Percentiles rank a stretch among this genome's conserved stretches.
These are phyloP conservation scores for Umbelopsis isabellina DNA, from an alignment of 192 early-diverging fungal genomes.

Conservation along the genomic window DNA sequence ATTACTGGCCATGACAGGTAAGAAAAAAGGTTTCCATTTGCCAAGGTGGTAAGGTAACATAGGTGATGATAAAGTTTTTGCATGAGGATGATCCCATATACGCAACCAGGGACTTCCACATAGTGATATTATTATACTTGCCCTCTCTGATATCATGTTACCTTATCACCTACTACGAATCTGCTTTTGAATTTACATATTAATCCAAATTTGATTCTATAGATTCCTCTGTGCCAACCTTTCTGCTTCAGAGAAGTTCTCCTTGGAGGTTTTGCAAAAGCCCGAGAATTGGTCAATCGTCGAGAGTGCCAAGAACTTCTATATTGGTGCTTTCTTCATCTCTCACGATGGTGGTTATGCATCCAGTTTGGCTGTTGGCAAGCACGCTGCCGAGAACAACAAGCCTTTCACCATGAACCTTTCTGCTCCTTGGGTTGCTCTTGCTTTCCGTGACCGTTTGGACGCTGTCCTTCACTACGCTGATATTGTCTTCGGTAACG, in stretches of 20 bases:
- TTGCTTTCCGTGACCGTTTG: slow-evolving; percentile 88
- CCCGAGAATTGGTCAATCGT: slow-evolving; percentile 88
- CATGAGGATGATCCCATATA: slow-evolving; percentile 18
- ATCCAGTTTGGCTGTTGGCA: slow-evolving; percentile 83
- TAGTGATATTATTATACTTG: slow-evolving; percentile 19
- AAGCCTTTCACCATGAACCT: slow-evolving; percentile 94
- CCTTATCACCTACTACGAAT: background rate
- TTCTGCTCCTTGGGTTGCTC: slow-evolving; percentile 93
- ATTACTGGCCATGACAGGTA: slow-evolving; percentile 85
- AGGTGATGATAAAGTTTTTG: slow-evolving; percentile 20
- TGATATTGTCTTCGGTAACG: slow-evolving; percentile 96
- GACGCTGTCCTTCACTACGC: slow-evolving; percentile 82
- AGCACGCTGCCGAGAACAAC: slow-evolving; percentile 82
- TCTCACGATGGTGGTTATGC: slow-evolving; percentile 79
- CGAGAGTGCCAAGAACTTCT: slow-evolving; percentile 87
- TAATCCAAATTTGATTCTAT: slow-evolving; percentile 10
- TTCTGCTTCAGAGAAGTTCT: slow-evolving; percentile 91
- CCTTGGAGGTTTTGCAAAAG: slow-evolving; percentile 44
- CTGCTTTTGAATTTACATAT: background rate
- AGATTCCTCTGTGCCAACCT: slow-evolving; percentile 93
- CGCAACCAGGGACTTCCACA: background rate
- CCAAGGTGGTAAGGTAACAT: background rate
- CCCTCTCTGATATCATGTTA: slow-evolving; percentile 13
- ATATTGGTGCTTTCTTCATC: slow-evolving; percentile 94
- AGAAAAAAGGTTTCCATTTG: background rate